Conservation (phyloP, 179 eudicot species). For the Spinacia oleracea region DNA sequence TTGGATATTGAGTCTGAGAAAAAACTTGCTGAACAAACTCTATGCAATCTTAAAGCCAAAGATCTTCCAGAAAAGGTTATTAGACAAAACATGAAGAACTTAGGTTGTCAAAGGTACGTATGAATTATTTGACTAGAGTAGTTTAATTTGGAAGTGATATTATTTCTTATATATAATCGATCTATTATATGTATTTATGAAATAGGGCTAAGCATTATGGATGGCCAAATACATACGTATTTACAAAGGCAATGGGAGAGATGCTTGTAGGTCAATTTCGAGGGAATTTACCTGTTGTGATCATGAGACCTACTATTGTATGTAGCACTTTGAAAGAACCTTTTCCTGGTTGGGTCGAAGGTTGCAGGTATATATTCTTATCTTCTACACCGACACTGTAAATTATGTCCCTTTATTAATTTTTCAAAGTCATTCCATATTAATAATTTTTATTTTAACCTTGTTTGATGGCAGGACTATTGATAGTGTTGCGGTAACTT, state of each 20-base stretch:
- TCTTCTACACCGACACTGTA: background rate
- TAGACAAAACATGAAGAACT: constrained; percentile 52
- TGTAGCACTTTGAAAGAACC: constrained; percentile 62
- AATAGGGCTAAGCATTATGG: constrained; percentile 53
- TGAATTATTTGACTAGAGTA: too few relatives aligned
- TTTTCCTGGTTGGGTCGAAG: constrained; percentile 80
- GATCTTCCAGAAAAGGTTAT: constrained; percentile 36
- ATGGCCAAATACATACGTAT: constrained; percentile 77
- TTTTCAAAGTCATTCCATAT: too few relatives aligned
- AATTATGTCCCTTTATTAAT: too few relatives aligned
- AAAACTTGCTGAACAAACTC: constrained; percentile 39
- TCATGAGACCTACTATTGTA: constrained; percentile 61
- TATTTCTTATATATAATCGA: too few relatives aligned
- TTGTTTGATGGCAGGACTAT: constrained; percentile 15
- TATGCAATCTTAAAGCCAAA: constrained; percentile 40
- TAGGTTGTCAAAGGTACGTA: constrained; percentile 43
- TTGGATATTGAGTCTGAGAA: constrained; percentile 37
- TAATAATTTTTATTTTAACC: background rate
- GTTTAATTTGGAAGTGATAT: too few relatives aligned
- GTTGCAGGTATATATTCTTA: constrained; percentile 46
- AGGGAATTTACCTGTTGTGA: constrained; percentile 45
- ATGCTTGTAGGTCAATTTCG: constrained; percentile 51
- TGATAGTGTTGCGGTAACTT: constrained; percentile 17
- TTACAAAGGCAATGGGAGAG: constrained; percentile 75
- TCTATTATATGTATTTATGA: too few relatives aligned